phyloP scores from a whole-genome alignment of 2,329 filamentous ascomycete species.

The Beauveria varroae region DNA sequence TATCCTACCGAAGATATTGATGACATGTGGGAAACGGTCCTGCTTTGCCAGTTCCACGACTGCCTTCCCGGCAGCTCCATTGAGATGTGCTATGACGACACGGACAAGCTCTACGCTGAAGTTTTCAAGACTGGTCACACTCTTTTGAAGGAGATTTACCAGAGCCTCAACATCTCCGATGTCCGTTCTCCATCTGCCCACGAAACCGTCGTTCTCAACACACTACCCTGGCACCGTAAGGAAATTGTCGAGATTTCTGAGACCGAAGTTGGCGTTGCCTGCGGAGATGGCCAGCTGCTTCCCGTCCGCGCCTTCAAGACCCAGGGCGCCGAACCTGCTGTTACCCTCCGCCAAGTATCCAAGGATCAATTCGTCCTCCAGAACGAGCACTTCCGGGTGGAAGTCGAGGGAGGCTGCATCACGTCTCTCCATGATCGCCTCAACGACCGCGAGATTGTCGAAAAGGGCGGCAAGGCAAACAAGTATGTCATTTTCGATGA shows the following conservation, averaged over 20 bases:
- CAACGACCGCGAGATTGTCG: conserved; percentile 69
- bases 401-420: conserved; percentile 68
- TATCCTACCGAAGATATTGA: conserved; percentile 95
- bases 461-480: conserved; percentile 68
- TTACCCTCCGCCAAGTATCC: conserved; percentile 42
- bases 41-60: conserved; percentile 96
- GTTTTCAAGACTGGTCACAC: conserved; percentile 71
- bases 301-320: conserved; percentile 43
- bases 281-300: conserved; percentile 47
- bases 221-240: conserved; percentile 74
- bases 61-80: conserved; percentile 92
- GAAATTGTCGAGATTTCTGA: conserved; percentile 62
- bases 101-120: conserved; percentile 77
- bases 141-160: conserved; percentile 62
- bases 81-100: conserved; percentile 97
- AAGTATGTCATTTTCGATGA: conserved; percentile 95
- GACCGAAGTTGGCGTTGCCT: conserved; percentile 45
- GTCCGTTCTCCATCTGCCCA: conserved; percentile 31
- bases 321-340: conserved; percentile 36
- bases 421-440: conserved; percentile 74
- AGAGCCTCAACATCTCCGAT: conserved; percentile 55
- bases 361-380: conserved; percentile 67
- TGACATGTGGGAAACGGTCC: conserved; percentile 85
- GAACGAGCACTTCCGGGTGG: conserved; percentile 69
- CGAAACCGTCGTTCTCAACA: conserved; percentile 65